Evolutionary conservation across 2,329 filamentous ascomycete genomes (phyloP).

Genomic region (Pseudogymnoascus sp.): DNA sequence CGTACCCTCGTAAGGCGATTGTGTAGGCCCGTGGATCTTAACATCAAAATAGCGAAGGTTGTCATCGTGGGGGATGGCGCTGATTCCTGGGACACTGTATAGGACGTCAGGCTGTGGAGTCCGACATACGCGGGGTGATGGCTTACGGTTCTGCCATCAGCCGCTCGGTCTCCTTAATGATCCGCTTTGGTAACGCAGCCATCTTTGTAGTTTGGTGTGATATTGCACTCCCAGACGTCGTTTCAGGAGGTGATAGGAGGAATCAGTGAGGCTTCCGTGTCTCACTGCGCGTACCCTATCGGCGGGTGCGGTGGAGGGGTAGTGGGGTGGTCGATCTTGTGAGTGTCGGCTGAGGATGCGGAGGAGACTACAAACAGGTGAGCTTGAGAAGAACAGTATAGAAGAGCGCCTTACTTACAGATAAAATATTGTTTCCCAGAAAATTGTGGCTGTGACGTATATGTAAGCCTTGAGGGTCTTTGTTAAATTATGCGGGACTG

Average conservation of each 20-base stretch:
- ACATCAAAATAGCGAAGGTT: conserved; percentile 98
- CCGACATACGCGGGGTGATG: conserved; percentile 5
- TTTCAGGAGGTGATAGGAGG: conserved; percentile 4
- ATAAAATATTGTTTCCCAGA: background rate
- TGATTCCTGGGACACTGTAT: conserved; percentile 84
- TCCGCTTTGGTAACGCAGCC: conserved; percentile 81
- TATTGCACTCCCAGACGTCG: background rate
- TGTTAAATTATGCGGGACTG: conserved; percentile 6
- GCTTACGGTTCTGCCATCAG: conserved; percentile 91
- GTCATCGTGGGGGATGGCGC: conserved; percentile 89
- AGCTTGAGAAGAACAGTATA: background rate
- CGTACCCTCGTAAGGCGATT: conserved; percentile 90
- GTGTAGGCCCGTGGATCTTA: conserved; percentile 82
- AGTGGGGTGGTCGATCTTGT: background rate
- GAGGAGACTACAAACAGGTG: background rate
- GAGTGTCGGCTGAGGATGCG: background rate
- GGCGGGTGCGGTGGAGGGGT: background rate
- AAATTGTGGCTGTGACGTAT: conserved; percentile 6
- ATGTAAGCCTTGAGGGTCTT: conserved; percentile 4
- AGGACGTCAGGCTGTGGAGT: conserved; percentile 13
- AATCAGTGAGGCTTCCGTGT: background rate
- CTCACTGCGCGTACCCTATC: conserved; percentile 6
- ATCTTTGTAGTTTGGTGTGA: background rate
- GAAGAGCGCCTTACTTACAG: background rate
- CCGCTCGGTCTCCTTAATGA: conserved; percentile 97